Evolutionary conservation across 306 rosid genomes (phyloP).

Genomic region (Lithocarpus polystachyus): DNA sequence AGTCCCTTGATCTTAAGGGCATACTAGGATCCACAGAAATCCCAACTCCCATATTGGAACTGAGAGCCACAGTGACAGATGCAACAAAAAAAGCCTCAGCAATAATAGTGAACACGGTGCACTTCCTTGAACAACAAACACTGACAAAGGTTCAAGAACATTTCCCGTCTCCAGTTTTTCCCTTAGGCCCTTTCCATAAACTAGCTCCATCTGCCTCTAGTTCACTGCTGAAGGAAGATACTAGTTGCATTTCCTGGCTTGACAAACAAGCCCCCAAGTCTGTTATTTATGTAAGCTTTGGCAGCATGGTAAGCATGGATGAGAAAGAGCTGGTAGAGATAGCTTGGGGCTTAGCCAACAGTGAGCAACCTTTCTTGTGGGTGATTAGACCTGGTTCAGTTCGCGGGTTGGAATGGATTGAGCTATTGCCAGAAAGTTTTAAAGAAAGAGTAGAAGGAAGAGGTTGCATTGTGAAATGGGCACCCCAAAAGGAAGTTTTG

Average conservation of each 20-base stretch:
- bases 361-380: not conserved
- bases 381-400: not conserved
- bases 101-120: not conserved
- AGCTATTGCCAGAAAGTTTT: not conserved
- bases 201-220: not conserved
- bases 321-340: not conserved
- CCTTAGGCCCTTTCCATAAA: not conserved
- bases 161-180: not conserved
- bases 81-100: not conserved
- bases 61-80: not conserved
- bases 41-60: not conserved
- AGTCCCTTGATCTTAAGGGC: not conserved
- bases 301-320: not conserved
- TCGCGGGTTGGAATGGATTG: not conserved
- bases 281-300: not conserved
- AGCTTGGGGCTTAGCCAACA: not conserved
- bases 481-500: not conserved
- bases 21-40: not conserved
- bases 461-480: slow-evolving; percentile 1
- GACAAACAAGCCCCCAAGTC: not conserved
- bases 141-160: not conserved
- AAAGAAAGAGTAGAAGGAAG: not conserved
- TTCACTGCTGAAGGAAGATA: not conserved
- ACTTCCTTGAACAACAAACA: not conserved
- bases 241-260: not conserved